Percentiles rank a stretch among this genome's conserved stretches.
Evolutionary conservation across 2,329 filamentous ascomycete genomes (phyloP).

Genomic region (Penicillium concentricum): DNA sequence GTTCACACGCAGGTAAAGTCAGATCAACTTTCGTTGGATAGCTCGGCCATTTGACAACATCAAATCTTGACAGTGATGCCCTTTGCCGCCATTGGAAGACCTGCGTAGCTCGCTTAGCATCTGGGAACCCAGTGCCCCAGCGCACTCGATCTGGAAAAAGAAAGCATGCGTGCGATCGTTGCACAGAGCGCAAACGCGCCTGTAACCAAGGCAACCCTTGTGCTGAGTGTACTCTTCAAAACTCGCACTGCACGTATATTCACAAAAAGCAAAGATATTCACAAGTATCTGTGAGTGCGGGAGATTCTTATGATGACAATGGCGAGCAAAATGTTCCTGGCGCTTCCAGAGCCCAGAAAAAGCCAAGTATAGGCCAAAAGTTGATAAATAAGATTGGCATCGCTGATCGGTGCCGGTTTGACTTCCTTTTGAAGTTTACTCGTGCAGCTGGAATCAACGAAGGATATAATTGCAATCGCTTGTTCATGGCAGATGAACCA

Average conservation of each 20-base stretch:
- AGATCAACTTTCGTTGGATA: neutral
- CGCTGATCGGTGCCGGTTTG: neutral
- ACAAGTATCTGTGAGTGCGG: neutral
- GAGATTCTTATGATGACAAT: neutral
- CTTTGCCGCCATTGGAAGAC: neutral
- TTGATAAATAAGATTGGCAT: neutral
- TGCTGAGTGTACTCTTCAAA: neutral
- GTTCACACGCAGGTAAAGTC: neutral
- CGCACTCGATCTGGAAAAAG: slow-evolving; percentile 1
- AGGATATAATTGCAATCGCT: neutral
- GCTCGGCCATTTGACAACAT: neutral
- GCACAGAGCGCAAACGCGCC: neutral
- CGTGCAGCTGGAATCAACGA: neutral
- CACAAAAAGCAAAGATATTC: neutral
- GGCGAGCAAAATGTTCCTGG: neutral
- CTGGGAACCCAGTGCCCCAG: neutral
- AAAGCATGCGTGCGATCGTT: neutral
- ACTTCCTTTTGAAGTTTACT: neutral
- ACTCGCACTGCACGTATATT: neutral
- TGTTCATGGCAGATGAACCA: neutral
- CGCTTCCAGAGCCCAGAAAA: neutral
- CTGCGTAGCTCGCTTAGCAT: neutral
- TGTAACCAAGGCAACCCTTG: neutral
- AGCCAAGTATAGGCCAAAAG: neutral
- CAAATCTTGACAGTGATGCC: neutral